Percentiles rank a stretch among this genome's conserved stretches.
Conservation (phyloP, 2,329 filamentous ascomycete genomes). For the Fusarium buharicum region DNA sequence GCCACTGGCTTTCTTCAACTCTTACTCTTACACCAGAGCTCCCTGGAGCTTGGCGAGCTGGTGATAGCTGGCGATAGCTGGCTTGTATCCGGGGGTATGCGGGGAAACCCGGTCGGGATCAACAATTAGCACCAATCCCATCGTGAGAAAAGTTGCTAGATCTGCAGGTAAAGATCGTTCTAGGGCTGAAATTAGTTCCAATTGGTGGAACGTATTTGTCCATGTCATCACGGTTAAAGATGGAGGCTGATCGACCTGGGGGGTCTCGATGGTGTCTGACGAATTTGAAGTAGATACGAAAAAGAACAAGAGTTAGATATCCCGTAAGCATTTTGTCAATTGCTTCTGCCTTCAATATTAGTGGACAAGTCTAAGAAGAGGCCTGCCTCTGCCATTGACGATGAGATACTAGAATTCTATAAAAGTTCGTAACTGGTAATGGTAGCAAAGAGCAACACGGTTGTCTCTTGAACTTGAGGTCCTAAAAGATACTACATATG, state of each 20-base stretch:
- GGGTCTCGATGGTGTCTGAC: neutral
- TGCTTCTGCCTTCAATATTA: too few species aligned
- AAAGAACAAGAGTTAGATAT: too few species aligned
- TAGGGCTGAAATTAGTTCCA: fast-evolving
- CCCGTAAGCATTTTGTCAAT: too few species aligned
- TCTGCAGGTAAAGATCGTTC: neutral
- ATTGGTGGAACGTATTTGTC: constrained; percentile 12
- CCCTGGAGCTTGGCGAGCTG: constrained; percentile 11
- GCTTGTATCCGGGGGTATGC: constrained; percentile 8
- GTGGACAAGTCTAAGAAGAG: too few species aligned
- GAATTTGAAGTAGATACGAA: neutral
- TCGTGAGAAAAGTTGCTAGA: neutral
- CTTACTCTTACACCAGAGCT: neutral
- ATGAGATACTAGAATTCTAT: too few species aligned
- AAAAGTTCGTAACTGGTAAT: too few species aligned
- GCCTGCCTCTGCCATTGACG: too few species aligned
- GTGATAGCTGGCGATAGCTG: constrained; percentile 5
- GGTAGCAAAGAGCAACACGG: too few species aligned
- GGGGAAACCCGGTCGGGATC: constrained; percentile 33
- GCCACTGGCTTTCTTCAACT: neutral
- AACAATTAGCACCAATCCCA: constrained; percentile 39
- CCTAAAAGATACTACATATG: too few species aligned
- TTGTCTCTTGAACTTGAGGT: too few species aligned
- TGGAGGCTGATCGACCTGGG: constrained; percentile 3
- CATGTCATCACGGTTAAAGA: constrained; percentile 23